These are phyloP conservation scores for Solanum paucissectum DNA, from an alignment of 257 asterid genomes.

Conservation along the genomic window DNA sequence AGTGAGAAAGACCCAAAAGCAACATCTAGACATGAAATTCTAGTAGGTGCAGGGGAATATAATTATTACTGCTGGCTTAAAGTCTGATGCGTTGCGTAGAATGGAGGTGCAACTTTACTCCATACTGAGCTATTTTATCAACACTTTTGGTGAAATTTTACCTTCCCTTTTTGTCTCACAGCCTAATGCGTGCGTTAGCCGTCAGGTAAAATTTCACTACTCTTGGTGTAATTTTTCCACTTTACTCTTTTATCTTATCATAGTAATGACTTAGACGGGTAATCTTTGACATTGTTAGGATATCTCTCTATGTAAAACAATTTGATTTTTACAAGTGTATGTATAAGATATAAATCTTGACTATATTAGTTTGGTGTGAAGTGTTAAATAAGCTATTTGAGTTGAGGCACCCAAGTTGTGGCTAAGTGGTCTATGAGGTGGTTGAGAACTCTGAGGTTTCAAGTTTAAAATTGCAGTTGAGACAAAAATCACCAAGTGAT, in stretches of 20 bases:
- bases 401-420: too few species aligned
- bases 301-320: background rate
- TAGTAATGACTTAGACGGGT: background rate
- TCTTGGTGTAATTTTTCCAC: background rate
- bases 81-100: background rate
- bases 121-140: background rate
- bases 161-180: background rate
- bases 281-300: background rate
- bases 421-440: too few species aligned
- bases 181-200: background rate
- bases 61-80: background rate
- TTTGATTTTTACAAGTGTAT: background rate
- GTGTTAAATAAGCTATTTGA: background rate
- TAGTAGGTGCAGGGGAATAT: background rate
- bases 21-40: background rate
- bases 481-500: too few species aligned
- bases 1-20: background rate
- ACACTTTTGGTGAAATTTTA: background rate
- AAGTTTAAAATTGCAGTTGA: too few species aligned
- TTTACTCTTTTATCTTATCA: background rate
- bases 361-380: background rate
- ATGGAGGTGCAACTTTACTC: background rate
- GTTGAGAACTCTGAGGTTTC: too few species aligned
- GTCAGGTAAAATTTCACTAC: background rate
- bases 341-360: background rate